These are phyloP conservation scores for Talaromyces funiculosus DNA, from an alignment of 2,329 filamentous ascomycete species.

Conservation along the genomic window DNA sequence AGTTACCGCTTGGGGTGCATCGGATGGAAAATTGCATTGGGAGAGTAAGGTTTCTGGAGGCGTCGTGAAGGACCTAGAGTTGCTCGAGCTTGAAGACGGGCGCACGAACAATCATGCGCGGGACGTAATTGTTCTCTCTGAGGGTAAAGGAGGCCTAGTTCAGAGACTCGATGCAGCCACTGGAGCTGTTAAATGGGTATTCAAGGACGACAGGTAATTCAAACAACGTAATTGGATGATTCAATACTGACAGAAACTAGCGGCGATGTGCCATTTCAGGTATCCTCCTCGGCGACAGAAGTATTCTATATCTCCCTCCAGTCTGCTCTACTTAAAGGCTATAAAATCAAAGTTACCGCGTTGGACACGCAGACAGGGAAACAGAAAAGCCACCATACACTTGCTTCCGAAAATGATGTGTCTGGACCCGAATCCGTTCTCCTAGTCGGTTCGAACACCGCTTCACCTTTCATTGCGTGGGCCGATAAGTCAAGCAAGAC, in stretches of 20 bases:
- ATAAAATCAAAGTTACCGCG: conserved; percentile 69
- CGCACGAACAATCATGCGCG: conserved; percentile 39
- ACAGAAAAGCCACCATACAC: conserved; percentile 63
- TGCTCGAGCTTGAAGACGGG: conserved; percentile 63
- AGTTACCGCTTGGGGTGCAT: conserved; percentile 76
- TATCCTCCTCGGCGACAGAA: conserved; percentile 61
- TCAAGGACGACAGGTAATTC: conserved; percentile 54
- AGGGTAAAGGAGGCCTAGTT: conserved; percentile 53
- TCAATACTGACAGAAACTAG: conserved; percentile 33
- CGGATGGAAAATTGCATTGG: conserved; percentile 76
- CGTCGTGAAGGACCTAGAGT: conserved; percentile 54
- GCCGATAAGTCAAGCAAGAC: conserved; percentile 39
- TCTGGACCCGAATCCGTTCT: conserved; percentile 35
- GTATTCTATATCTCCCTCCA: conserved; percentile 75
- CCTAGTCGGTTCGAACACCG: conserved; percentile 37
- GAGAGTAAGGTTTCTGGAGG: conserved; percentile 53
- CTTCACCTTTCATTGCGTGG: conserved; percentile 40
- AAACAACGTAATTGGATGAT: neutral
- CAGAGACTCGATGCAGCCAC: conserved; percentile 66
- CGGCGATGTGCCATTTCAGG: conserved; percentile 68
- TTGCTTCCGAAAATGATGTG: conserved; percentile 71
- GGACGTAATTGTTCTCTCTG: conserved; percentile 66
- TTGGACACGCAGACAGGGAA: conserved; percentile 69
- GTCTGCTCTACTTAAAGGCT: conserved; percentile 57
- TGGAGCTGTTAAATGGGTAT: conserved; percentile 74